Percentiles rank a stretch among this genome's conserved stretches.
Conservation (phyloP, 495 filamentous ascomycete genomes). For the Penicillium simplicissimum region DNA sequence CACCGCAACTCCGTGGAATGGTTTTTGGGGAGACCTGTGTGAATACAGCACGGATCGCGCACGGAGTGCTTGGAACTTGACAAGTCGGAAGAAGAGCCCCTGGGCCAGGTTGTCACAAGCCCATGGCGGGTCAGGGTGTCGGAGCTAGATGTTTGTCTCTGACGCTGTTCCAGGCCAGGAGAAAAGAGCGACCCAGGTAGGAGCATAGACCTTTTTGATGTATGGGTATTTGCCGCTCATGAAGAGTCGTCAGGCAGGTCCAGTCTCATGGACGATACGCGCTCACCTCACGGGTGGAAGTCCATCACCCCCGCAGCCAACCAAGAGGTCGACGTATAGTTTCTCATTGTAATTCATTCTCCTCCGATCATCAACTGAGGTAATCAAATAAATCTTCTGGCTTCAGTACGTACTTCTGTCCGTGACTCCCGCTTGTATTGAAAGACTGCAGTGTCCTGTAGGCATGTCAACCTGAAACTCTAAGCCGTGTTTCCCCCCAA, state of each 20-base stretch:
- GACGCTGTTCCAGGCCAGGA: neutral
- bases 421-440: neutral
- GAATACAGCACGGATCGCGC: constrained; percentile 1
- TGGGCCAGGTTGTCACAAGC: neutral
- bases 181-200: neutral
- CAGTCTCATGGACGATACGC: neutral
- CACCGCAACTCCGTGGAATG: neutral
- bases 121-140: neutral
- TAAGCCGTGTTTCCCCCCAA: neutral
- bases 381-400: neutral
- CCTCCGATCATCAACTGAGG: neutral
- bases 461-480: constrained; percentile 5
- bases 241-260: neutral
- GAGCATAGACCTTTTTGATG: neutral
- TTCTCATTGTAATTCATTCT: neutral
- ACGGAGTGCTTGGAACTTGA: constrained; percentile 4
- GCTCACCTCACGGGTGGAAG: neutral
- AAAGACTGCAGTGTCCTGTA: neutral
- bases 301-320: neutral
- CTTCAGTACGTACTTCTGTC: neutral
- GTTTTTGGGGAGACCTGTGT: neutral
- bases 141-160: neutral
- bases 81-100: neutral
- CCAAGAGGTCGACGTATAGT: neutral
- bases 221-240: neutral